These are phyloP conservation scores for Tylopilus subfusipes DNA, from an alignment of 768 basidiomycete species.

Conservation along the genomic window DNA sequence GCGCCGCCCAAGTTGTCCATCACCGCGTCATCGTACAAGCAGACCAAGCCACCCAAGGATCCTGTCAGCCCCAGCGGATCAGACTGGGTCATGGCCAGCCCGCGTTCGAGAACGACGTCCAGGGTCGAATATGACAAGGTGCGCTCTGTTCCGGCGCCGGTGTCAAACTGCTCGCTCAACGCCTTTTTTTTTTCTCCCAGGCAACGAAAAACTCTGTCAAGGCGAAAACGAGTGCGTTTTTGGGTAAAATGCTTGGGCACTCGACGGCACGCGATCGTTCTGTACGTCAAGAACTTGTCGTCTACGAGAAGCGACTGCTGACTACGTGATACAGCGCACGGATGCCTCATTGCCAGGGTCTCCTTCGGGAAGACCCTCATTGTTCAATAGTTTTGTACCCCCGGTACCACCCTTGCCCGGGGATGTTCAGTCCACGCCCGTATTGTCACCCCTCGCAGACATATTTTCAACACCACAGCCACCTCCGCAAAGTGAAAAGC, in stretches of 20 bases:
- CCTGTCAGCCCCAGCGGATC: constrained; percentile 35
- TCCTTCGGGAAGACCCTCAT: constrained; percentile 25
- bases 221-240: constrained; percentile 75
- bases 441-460: constrained; percentile 49
- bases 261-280: constrained; percentile 64
- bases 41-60: constrained; percentile 24
- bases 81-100: constrained; percentile 50
- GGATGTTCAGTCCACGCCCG: constrained; percentile 36
- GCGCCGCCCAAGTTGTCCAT: constrained; percentile 35
- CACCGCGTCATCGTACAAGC: constrained; percentile 28
- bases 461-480: constrained; percentile 40
- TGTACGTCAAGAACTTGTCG: constrained; percentile 38
- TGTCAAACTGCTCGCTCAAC: not conserved
- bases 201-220: constrained; percentile 60
- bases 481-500: constrained; percentile 47
- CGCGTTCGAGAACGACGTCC: constrained; percentile 40
- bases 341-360: constrained; percentile 40
- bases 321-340: constrained; percentile 45
- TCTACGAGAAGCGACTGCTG: constrained; percentile 10
- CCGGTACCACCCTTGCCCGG: constrained; percentile 48
- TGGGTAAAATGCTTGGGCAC: constrained; percentile 76
- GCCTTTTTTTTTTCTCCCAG: constrained; percentile 3
- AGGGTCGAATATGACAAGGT: constrained; percentile 51
- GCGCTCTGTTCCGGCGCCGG: not conserved
- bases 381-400: constrained; percentile 38